These are phyloP conservation scores for Pestalotiopsis sp. DNA, from an alignment of 2,329 filamentous ascomycete genomes.

Conservation along the genomic window DNA sequence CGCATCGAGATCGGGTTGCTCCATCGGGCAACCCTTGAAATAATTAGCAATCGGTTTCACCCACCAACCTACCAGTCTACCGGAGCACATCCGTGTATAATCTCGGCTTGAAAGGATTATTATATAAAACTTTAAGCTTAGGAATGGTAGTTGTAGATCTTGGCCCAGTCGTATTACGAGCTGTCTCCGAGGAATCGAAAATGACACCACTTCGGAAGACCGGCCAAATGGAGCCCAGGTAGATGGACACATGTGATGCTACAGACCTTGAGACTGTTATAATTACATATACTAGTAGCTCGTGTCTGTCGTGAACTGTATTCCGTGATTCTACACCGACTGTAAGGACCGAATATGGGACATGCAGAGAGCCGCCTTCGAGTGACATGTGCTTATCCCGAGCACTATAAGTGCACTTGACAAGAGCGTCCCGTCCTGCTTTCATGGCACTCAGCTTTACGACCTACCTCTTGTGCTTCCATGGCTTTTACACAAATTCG, in stretches of 20 bases:
- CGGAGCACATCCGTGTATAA: not conserved
- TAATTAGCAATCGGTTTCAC: not conserved
- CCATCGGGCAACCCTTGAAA: not conserved
- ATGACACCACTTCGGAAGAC: not conserved
- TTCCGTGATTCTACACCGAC: not conserved
- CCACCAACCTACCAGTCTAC: not conserved
- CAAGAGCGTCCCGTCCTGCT: no score
- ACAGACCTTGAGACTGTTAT: not conserved
- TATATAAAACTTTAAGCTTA: not conserved
- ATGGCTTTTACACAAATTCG: no score
- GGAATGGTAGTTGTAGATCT: not conserved
- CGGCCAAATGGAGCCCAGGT: not conserved
- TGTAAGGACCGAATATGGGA: not conserved
- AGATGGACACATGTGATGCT: not conserved
- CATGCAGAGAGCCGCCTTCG: not conserved
- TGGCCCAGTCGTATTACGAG: not conserved
- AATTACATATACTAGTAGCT: not conserved
- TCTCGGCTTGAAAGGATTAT: not conserved
- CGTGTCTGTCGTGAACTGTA: not conserved
- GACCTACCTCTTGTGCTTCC: no score
- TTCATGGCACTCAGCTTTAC: no score
- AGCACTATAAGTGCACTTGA: not conserved
- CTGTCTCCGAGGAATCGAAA: not conserved
- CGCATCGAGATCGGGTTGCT: not conserved
- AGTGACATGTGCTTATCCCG: not conserved